Conservation (phyloP, 352 stramenopile genomes). For the Globisporangium sylvaticum region DNA sequence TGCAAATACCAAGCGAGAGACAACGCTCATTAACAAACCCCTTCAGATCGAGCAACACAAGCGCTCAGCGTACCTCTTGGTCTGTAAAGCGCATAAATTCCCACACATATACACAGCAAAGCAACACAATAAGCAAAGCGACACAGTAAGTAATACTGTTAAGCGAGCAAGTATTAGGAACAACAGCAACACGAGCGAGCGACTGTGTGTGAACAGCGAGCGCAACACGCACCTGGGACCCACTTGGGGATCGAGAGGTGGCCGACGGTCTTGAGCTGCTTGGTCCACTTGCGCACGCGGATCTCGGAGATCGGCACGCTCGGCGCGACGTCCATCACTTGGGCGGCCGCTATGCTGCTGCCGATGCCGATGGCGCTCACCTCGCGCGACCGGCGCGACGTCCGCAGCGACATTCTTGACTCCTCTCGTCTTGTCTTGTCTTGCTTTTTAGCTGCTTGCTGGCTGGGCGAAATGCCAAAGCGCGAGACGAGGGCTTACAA, state of each 20-base stretch:
- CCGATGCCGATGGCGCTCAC: slow-evolving; percentile 12
- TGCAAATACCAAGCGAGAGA: not conserved
- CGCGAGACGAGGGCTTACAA: too few relatives aligned
- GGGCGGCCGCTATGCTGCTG: not conserved
- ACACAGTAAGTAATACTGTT: not conserved
- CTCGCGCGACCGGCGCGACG: slow-evolving; percentile 24
- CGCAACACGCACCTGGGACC: slow-evolving; percentile 43
- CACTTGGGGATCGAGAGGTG: slow-evolving; percentile 73
- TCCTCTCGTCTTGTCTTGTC: not conserved
- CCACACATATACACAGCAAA: not conserved
- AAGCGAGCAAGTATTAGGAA: not conserved
- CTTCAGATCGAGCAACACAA: not conserved
- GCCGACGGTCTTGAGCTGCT: slow-evolving; percentile 63
- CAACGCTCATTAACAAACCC: not conserved
- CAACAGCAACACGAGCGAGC: not conserved
- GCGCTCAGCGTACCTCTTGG: slow-evolving; percentile 33
- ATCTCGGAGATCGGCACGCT: slow-evolving; percentile 58
- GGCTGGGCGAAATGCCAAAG: too few relatives aligned
- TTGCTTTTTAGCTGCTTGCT: not conserved
- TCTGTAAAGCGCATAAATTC: slow-evolving; percentile 20
- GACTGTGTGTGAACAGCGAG: not conserved
- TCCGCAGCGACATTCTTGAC: slow-evolving; percentile 47
- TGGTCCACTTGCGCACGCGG: slow-evolving; percentile 69
- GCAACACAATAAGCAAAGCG: not conserved
- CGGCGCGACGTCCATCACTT: slow-evolving; percentile 25